Conservation (phyloP, 768 basidiomycete genomes). For the Russula virescens region DNA sequence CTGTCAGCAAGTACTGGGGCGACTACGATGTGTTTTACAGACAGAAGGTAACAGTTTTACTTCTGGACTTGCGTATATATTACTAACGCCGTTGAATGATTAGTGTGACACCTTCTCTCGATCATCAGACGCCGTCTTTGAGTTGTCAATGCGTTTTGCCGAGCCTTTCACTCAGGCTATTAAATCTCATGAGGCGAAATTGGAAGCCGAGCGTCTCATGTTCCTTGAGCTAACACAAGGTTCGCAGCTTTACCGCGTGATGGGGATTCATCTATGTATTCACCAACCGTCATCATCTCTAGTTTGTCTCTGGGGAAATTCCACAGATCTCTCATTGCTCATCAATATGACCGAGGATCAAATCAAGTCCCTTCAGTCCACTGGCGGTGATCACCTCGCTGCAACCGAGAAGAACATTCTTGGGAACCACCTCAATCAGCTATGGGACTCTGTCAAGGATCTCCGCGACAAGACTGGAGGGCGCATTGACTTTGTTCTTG, state of each 20-base stretch:
- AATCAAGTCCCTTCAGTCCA: constrained; percentile 93
- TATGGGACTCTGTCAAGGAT: constrained; percentile 72
- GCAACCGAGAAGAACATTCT: constrained; percentile 96
- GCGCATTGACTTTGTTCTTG: constrained; percentile 62
- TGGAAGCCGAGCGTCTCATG: constrained; percentile 75
- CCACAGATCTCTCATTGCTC: constrained; percentile 88
- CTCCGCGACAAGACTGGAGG: constrained; percentile 36
- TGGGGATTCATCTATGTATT: constrained; percentile 7
- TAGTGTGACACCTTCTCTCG: constrained; percentile 95
- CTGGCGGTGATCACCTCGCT: constrained; percentile 91
- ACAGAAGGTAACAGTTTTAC: constrained; percentile 56
- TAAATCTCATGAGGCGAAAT: constrained; percentile 44
- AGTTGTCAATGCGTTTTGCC: constrained; percentile 86
- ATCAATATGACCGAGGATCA: constrained; percentile 99
- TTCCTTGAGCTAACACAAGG: constrained; percentile 92
- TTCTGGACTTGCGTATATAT: background rate
- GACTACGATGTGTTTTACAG: constrained; percentile 94
- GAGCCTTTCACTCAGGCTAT: constrained; percentile 68
- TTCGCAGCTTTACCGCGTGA: constrained; percentile 29
- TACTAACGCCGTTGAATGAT: background rate
- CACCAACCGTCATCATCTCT: background rate
- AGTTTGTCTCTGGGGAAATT: constrained; percentile 97
- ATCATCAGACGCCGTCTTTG: constrained; percentile 87
- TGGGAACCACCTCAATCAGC: constrained; percentile 67
- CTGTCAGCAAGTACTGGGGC: constrained; percentile 82